phyloP scores from a whole-genome alignment of 2,329 filamentous ascomycete genomes.

The Diaporthe citri region DNA sequence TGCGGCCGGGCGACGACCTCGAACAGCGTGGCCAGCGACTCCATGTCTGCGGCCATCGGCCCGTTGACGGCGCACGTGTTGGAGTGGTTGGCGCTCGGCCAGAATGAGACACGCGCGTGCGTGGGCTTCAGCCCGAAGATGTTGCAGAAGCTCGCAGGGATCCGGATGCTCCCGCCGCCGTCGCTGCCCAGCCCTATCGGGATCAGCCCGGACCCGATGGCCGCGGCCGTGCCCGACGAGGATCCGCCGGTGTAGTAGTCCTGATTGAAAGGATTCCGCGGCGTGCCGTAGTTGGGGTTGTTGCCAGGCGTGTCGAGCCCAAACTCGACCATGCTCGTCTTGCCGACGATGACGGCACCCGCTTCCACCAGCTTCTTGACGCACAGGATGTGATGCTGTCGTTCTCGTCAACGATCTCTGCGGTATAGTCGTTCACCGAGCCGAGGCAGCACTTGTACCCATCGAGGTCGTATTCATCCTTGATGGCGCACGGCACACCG shows the following conservation, averaged over 20 bases:
- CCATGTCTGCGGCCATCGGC: slow-evolving; percentile 75
- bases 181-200: slow-evolving; percentile 80
- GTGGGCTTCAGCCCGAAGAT: slow-evolving; percentile 81
- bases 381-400: slow-evolving; percentile 71
- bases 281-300: slow-evolving; percentile 80
- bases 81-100: slow-evolving; percentile 70
- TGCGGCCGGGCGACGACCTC: slow-evolving; percentile 75
- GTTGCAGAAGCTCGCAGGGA: slow-evolving; percentile 79
- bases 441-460: slow-evolving; percentile 78
- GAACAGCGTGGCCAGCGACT: slow-evolving; percentile 75
- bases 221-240: slow-evolving; percentile 80
- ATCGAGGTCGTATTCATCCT: slow-evolving; percentile 82
- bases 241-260: slow-evolving; percentile 83
- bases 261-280: slow-evolving; percentile 79
- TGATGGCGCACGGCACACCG: slow-evolving; percentile 80
- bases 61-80: slow-evolving; percentile 75
- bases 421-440: slow-evolving; percentile 70
- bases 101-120: slow-evolving; percentile 74
- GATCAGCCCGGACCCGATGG: slow-evolving; percentile 76
- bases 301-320: slow-evolving; percentile 82
- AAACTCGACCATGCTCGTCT: slow-evolving; percentile 82
- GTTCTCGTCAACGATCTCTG: slow-evolving; percentile 53
- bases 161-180: slow-evolving; percentile 80
- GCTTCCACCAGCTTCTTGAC: slow-evolving; percentile 77
- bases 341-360: slow-evolving; percentile 79